A percentile compares a stretch with the other conserved stretches of the same genome.
Evolutionary conservation across 2,329 filamentous ascomycete species (phyloP).

Genomic region (Sphaerulina vaccinii): DNA sequence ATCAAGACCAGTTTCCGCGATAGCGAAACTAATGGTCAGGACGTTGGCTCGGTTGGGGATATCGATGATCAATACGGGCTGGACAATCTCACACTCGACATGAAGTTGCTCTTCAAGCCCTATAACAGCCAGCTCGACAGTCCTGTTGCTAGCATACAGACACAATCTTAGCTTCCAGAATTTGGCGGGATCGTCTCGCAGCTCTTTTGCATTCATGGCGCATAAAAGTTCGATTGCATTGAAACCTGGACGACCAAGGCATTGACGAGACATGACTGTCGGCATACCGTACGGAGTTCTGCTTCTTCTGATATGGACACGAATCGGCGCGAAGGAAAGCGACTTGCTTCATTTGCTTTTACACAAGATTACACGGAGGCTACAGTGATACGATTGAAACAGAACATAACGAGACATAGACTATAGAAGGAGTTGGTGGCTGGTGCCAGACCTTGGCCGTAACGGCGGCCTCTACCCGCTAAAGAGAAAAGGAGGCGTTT

Average conservation of each 20-base stretch:
- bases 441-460: background rate
- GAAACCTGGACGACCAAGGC: background rate
- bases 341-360: constrained; percentile 15
- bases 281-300: constrained; percentile 5
- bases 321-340: constrained; percentile 7
- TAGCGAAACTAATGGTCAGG: constrained; percentile 63
- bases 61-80: constrained; percentile 67
- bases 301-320: too few species aligned
- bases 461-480: constrained; percentile 3
- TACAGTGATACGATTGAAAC: constrained; percentile 14
- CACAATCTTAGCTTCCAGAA: constrained; percentile 24
- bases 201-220: constrained; percentile 11
- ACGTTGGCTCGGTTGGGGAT: constrained; percentile 65
- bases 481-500: constrained; percentile 8
- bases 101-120: constrained; percentile 69
- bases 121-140: constrained; percentile 41
- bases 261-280: constrained; percentile 6
- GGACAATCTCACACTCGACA: constrained; percentile 61
- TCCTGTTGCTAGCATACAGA: constrained; percentile 36
- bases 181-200: constrained; percentile 8
- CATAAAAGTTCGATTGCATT: constrained; percentile 6
- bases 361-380: constrained; percentile 1
- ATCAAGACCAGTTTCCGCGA: constrained; percentile 63
- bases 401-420: constrained; percentile 19
- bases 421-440: constrained; percentile 9